Conservation (phyloP, 2,329 filamentous ascomycete genomes). For the Fusarium phyllophilum region DNA sequence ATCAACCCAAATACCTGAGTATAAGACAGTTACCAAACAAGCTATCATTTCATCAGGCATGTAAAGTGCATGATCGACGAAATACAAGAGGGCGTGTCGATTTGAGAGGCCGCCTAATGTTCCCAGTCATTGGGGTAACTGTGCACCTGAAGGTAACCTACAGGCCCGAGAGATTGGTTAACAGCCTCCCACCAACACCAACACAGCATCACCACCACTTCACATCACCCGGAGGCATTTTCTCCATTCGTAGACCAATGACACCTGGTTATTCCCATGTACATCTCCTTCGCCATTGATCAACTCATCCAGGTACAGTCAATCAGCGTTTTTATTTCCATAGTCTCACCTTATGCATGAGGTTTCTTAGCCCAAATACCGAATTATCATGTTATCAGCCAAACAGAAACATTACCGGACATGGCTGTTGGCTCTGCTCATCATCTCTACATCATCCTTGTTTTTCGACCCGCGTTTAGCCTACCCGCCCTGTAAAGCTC, state of each 20-base stretch:
- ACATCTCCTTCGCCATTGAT: constrained; percentile 29
- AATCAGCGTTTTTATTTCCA: background rate
- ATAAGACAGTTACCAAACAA: background rate
- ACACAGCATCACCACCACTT: background rate
- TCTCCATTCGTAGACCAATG: background rate
- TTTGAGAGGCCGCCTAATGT: constrained; percentile 18
- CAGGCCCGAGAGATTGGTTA: constrained; percentile 6
- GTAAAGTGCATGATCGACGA: constrained; percentile 35
- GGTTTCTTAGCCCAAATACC: background rate
- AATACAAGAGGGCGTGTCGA: constrained; percentile 26
- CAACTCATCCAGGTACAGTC: background rate
- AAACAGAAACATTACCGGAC: background rate
- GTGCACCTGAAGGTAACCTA: background rate
- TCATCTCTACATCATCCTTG: constrained; percentile 29
- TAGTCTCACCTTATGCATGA: background rate
- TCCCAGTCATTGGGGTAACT: constrained; percentile 1
- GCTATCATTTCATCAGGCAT: constrained; percentile 5
- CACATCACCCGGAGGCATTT: constrained; percentile 14
- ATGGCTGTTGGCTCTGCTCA: constrained; percentile 5
- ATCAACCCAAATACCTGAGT: background rate
- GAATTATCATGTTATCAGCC: background rate
- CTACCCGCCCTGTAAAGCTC: constrained; percentile 39
- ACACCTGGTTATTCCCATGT: background rate
- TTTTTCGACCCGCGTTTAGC: constrained; percentile 40
- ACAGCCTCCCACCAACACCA: constrained; percentile 1